Evolutionary conservation across 257 asterid genomes (phyloP).

Genomic region (Cynanchum wilfordii): DNA sequence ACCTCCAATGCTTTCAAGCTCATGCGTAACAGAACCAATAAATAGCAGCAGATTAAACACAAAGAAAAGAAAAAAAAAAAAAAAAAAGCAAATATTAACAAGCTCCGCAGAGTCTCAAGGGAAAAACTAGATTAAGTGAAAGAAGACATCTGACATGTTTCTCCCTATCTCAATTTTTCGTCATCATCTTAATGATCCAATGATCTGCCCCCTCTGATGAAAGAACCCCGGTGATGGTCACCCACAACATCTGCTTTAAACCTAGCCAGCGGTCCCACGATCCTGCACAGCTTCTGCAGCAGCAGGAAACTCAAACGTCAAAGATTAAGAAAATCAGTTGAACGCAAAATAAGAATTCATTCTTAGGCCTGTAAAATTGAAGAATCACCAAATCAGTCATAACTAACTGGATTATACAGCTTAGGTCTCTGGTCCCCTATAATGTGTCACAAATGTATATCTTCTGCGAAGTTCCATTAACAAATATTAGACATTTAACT

Average conservation of each 20-base stretch:
- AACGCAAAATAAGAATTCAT: not conserved
- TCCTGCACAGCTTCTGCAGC: constrained; percentile 46
- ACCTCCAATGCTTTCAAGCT: constrained; percentile 15
- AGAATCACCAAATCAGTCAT: not conserved
- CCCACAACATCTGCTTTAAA: constrained; percentile 54
- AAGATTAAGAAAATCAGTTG: not conserved
- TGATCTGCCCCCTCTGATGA: constrained; percentile 39
- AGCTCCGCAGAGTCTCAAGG: not conserved
- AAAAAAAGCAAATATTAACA: constrained; percentile 9
- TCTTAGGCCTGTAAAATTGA: not conserved
- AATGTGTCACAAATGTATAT: not conserved
- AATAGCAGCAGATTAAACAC: constrained; percentile 12
- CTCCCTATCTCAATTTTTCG: not conserved
- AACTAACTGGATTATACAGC: not conserved
- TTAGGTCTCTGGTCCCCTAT: not conserved
- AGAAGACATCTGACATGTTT: not conserved
- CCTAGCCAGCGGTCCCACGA: constrained; percentile 50
- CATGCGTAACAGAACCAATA: constrained; percentile 1
- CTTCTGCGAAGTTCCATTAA: not conserved
- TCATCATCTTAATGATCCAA: constrained; percentile 28
- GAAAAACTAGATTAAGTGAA: constrained; percentile 3
- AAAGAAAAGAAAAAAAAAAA: not conserved
- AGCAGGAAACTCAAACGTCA: not conserved
- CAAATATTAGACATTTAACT: not conserved
- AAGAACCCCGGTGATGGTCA: constrained; percentile 46